Base-by-base conservation (phyloP, 2,329 filamentous ascomycete species). In the Cladosporium sp. region DNA sequence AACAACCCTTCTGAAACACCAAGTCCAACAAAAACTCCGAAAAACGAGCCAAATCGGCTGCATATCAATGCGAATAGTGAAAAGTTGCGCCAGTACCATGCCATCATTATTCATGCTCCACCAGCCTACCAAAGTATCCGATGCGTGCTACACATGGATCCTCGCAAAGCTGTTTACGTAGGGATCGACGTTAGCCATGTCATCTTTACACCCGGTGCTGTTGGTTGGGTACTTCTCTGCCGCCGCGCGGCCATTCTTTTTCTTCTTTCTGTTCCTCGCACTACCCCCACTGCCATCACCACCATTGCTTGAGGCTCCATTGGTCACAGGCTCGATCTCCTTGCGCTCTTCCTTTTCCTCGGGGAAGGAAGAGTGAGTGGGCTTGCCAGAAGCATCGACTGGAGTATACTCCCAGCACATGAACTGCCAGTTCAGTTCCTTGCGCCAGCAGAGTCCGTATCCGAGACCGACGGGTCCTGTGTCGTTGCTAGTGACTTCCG, bases 401-500 rank as follows among this genome's bases (percentile, higher is more conserved):
- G 56, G 51, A 9, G 59, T 59, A 52, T 64, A 88, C 66, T 90
- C 84, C 87, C 86, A 92, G 47, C 83, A 85, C 63, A 91, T 72
- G 66, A 91, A 78, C 67, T 86, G 89, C 88, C 88, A 92, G 71
- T 93, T 93, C 63, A 93, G 74, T 72, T 92, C 87, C 51, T 78
- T 78, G 43, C 80, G 74, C 81, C 81, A 84, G 67, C 83, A 83
- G 33, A 85, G 67, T 15, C 82, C 82, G 57, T 84, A 83, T 47
- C 71, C 76, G 53, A 74, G 65, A 36, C 67, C 63, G 50, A 62
- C 59, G 35, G 60, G 62, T 45, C 62, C 61, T 47, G 62, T 59
- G 55, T 63, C 60, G 56, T 66, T 65, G 38, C 63, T 65, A 67
- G 53, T 54, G 38, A 69, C 66, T 57, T 95, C 89, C 18, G 89